Evolutionary conservation across 116 monocot genomes (phyloP).

Genomic region (Phalaenopsis hybrid): DNA sequence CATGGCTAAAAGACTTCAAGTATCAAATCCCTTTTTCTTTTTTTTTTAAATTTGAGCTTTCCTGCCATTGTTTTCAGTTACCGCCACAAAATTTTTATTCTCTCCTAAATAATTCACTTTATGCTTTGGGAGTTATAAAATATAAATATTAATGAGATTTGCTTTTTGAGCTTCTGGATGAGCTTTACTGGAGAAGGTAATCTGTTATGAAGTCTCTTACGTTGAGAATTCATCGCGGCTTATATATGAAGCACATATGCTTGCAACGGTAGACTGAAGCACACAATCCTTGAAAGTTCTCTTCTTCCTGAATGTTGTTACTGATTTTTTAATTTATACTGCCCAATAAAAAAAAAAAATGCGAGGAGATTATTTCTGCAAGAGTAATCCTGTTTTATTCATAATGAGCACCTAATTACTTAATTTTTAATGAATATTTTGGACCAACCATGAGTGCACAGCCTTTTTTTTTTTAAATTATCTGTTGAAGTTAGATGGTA

Average conservation of each 20-base stretch:
- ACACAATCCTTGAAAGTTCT: background rate
- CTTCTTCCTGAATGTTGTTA: background rate
- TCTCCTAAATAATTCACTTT: background rate
- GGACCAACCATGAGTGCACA: background rate
- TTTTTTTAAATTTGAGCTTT: background rate
- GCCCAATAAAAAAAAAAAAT: background rate
- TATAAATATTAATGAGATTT: constrained; percentile 1
- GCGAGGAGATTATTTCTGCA: background rate
- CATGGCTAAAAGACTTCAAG: too few relatives aligned
- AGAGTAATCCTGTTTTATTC: background rate
- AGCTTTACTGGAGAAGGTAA: background rate
- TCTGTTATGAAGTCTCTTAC: background rate
- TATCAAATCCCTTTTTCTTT: too few relatives aligned
- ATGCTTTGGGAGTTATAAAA: background rate
- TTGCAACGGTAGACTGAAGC: background rate
- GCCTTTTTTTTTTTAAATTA: background rate
- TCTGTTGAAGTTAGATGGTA: background rate
- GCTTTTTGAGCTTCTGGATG: background rate
- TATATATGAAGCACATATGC: background rate
- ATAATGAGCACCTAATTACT: background rate
- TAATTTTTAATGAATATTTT: background rate
- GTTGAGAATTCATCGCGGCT: background rate
- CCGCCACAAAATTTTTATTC: background rate
- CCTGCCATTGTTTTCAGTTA: background rate
- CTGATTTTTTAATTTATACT: background rate